Base-by-base conservation (phyloP, 2,329 filamentous ascomycete genomes). In the Thelonectria olida region DNA sequence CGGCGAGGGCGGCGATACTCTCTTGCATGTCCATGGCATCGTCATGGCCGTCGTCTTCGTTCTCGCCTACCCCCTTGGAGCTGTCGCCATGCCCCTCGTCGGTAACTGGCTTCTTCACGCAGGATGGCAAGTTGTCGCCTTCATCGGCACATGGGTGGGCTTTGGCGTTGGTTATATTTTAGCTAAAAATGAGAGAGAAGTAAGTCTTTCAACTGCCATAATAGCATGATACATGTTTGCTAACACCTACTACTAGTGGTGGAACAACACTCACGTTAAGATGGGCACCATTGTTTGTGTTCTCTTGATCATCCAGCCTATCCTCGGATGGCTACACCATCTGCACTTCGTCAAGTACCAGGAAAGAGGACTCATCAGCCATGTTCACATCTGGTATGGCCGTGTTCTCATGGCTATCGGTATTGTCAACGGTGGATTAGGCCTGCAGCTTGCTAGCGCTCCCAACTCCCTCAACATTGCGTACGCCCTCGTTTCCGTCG, bases 361-460 rank as follows among this genome's bases (percentile, higher is more conserved):
- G 49, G 41, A 68, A 22, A 84, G 87, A 27, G 83, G 83, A 5
- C 13, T 78, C 39, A 70, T 88, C 63, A 87, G 85, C 64, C 75
- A 88, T 65, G 70, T 78, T 1, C 88, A 91, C 70, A 84, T 89
- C 67, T 90, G 86, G 85, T 88, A 83, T 68, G 88, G 88, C 10
- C 82, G 88, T n/a, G 67, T 78, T 2, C 73, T 90, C 42, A 84
- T 90, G 64, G 55, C 84, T 15, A 71, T 90, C 3, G 88, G 86
- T 20, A 79, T 90, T 45, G 72, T 90, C 65, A 90, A 90, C 68
- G 88, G 88, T 53, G 88, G 88, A 0, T 73, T 90, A 3, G 88
- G 88, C 4, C 76, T 90, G 25, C 63, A 81, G 63, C 76, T 88
- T 10, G 79, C 84, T 1, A 63, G 67, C 15, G 80, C 81, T 4